These are phyloP conservation scores for Claviceps purpurea DNA, from an alignment of 2,329 filamentous ascomycete genomes.

Conservation along the genomic window DNA sequence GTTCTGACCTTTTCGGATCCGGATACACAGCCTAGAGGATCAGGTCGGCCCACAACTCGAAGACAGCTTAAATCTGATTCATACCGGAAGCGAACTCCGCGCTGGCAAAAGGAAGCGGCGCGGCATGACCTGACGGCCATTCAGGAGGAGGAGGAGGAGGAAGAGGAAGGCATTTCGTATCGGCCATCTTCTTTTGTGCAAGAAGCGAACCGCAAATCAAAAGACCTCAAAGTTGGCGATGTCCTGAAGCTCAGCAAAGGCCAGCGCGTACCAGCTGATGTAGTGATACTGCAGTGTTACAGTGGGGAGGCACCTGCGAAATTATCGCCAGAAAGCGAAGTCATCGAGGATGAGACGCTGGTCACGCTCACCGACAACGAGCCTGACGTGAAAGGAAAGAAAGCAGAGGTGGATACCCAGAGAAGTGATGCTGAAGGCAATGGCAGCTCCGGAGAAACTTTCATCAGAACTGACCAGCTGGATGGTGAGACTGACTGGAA, in stretches of 20 bases:
- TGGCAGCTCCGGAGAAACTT: conserved; percentile 64
- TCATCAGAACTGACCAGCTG: conserved; percentile 92
- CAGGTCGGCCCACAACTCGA: conserved; percentile 21
- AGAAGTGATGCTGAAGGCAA: conserved; percentile 21
- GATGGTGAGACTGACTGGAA: conserved; percentile 99
- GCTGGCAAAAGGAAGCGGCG: conserved; percentile 16
- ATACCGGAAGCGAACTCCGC: conserved; percentile 15
- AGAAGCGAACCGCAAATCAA: conserved; percentile 68
- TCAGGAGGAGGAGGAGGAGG: conserved; percentile 58
- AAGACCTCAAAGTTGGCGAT: conserved; percentile 85
- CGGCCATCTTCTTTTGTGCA: conserved; percentile 37
- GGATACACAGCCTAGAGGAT: conserved; percentile 21
- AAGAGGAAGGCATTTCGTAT: conserved; percentile 33
- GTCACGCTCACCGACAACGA: conserved; percentile 28
- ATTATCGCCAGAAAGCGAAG: conserved; percentile 16
- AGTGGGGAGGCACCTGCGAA: conserved; percentile 36
- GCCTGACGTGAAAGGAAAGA: conserved; percentile 20
- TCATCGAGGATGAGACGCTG: conserved; percentile 26
- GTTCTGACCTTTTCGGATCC: conserved; percentile 59
- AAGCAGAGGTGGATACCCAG: conserved; percentile 15
- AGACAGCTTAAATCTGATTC: conserved; percentile 31
- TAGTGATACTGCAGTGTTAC: conserved; percentile 79
- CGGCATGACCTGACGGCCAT: conserved; percentile 44
- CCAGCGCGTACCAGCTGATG: conserved; percentile 85
- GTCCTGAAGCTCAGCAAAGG: conserved; percentile 88